Conservation (phyloP, 768 basidiomycete species). For the Gloeostereum incarnatum region DNA sequence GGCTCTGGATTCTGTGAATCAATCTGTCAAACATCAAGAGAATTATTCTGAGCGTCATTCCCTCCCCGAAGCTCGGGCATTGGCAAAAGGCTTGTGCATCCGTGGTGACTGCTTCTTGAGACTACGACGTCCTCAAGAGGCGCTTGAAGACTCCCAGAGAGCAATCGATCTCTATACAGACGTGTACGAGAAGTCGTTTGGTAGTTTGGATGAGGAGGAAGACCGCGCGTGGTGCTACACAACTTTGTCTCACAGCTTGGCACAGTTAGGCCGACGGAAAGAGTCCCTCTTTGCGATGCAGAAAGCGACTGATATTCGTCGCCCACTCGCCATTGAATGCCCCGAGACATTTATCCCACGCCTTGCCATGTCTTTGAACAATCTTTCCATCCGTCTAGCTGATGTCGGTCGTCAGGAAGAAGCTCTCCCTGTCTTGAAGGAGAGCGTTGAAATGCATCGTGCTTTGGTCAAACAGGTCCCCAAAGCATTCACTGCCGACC, state of each 20-base stretch:
- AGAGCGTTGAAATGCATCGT: not conserved
- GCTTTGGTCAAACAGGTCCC: not conserved
- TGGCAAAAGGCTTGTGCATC: not conserved
- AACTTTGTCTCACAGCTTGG: no score
- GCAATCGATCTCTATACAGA: not conserved
- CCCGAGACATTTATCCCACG: not conserved
- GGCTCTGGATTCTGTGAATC: not conserved
- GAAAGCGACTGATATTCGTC: no score
- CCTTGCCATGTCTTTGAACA: slow-evolving; percentile 4
- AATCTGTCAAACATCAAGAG: not conserved
- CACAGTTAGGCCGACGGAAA: no score
- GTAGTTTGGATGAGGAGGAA: no score
- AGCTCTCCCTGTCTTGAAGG: slow-evolving; percentile 2
- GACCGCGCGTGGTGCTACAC: no score
- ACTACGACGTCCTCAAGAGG: not conserved
- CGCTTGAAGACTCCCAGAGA: not conserved
- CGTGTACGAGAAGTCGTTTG: no score
- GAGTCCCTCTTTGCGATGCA: no score
- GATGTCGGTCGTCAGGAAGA: slow-evolving; percentile 3
- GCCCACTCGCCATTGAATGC: not conserved
- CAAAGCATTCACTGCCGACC: not conserved
- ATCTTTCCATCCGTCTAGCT: slow-evolving; percentile 1
- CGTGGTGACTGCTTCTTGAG: not conserved
- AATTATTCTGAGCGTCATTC: not conserved
- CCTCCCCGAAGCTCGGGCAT: not conserved